Base-by-base conservation (phyloP, 1,284 basidiomycete species). In the Ustilago tritici region DNA sequence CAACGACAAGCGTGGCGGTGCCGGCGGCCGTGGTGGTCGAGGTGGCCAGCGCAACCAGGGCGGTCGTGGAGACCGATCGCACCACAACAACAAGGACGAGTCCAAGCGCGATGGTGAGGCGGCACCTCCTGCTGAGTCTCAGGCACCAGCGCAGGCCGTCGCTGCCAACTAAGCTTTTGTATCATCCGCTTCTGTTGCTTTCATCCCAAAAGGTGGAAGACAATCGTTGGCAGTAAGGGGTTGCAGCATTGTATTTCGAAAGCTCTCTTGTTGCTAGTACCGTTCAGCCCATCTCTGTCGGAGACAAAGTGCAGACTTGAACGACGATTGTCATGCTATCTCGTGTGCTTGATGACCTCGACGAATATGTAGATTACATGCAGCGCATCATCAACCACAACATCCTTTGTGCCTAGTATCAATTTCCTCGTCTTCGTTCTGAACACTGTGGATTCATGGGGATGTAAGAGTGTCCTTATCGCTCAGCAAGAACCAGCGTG, bases 11-110 rank as follows among this genome's bases (percentile, higher is more conserved):
- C 72, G 72, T 34, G 76, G 76, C 10, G 64, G 67, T 60, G 71
- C 69, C 40, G 76, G 81, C 46, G 79, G 80, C 28, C 78, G 81
- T 23, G 80, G 80, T 19, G 73, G 80, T 11, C 71, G 81, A 32
- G 81, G 82, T 38, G 82, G 81, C 10, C 74, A 76, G 60, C 74
- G 74, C 61, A 76, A 76, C 68, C 73, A 76, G 68, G 73, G 73
- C 40, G 65, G 65, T 35, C 68, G 60, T 53, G 57, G 74, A 40
- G 72, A 75, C 52, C 72, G 72, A 38, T 75, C 72, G 53, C 61
- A 76, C 61, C 50, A 47, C 17, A 36, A 60, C 41, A 47, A 49
- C 46, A 54, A 43, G 15, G 32, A 59, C 54, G 73, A 76, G 38
- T 56, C 67, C 36, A 75, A 75, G 67, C 64, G 68, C 12, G 73